phyloP scores from a whole-genome alignment of 2,329 filamentous ascomycete species.

The Lojkania enalia region DNA sequence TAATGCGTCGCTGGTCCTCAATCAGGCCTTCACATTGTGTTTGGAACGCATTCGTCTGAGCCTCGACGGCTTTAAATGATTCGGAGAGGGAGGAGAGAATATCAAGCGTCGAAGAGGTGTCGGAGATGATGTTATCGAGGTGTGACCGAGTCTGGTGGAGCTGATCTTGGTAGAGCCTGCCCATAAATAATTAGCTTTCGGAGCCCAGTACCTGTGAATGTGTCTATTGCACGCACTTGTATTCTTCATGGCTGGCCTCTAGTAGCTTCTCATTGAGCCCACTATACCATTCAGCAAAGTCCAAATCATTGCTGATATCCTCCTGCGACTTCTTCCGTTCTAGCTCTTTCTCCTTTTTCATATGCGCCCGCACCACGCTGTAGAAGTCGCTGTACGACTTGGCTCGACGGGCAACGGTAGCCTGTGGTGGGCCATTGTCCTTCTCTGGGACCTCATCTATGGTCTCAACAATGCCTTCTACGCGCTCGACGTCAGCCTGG shows the following conservation, averaged over 20 bases:
- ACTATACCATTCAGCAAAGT: constrained; percentile 63
- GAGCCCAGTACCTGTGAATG: neutral
- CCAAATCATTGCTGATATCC: constrained; percentile 60
- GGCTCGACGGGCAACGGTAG: constrained; percentile 66
- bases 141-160: constrained; percentile 79
- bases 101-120: constrained; percentile 74
- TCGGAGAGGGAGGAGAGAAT: constrained; percentile 78
- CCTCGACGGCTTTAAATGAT: constrained; percentile 85
- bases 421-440: constrained; percentile 64
- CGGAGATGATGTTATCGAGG: constrained; percentile 74
- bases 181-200: constrained; percentile 3
- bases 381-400: constrained; percentile 82
- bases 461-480: constrained; percentile 61
- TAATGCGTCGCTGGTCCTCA: constrained; percentile 76
- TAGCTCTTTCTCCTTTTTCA: constrained; percentile 54
- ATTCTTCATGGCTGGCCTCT: constrained; percentile 82
- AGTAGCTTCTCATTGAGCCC: constrained; percentile 68
- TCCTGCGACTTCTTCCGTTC: constrained; percentile 43
- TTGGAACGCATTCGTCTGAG: constrained; percentile 90
- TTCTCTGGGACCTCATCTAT: constrained; percentile 59
- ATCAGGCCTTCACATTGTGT: constrained; percentile 88
- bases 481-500: constrained; percentile 57
- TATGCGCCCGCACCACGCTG: constrained; percentile 61
- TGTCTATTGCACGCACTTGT: constrained; percentile 61
- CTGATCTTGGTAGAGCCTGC: constrained; percentile 77